Evolutionary conservation across 2,329 filamentous ascomycete genomes (phyloP), one percentile per base, ranked within the genome.

Genomic region (Fusarium xyrophilum): DNA sequence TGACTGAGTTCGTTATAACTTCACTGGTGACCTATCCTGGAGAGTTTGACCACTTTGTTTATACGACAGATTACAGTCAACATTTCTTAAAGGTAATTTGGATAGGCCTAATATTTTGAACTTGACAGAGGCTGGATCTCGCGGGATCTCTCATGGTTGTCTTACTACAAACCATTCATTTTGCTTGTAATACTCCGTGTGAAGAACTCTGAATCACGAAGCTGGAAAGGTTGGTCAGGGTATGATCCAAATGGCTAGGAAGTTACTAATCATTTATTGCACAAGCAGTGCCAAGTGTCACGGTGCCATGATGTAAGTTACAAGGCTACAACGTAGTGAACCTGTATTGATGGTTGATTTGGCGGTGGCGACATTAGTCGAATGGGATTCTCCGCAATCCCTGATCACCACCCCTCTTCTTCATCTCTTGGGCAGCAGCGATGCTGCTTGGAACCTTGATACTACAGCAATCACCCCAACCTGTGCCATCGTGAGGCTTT

Each of bases 361-460:
- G 55, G 36, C 27, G 27, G 21, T 35, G 36, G 47, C 10, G 28
- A n/a, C 36, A 57, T 74, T 79, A 99, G 78, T 92, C 93, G 79
- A 96, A 96, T 0, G 93, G 93, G 73, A 96, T 89, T 71, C 92
- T 86, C 68, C 93, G 86, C 71, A 96, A 77, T 19, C 82, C 80
- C 63, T 88, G 83, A 10, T 79, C 85, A 40, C 82, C 84, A 19
- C 85, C 89, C 56, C 84, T 85, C 82, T 96, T 98, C 83, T 87
- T 90, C 85, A 91, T 90, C 81, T 97, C 95, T 71, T 93, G 90
- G 17, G 93, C 93, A 2, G 96, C 96, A 30, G 94, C 96, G 60
- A 98, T 86, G 55, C 93, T 95, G 76, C 94, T 97, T 0, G 96
- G 96, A 19, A 99, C 96, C 74, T 97, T 95, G 79, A 99, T 99